Evolutionary conservation across 495 filamentous ascomycete genomes (phyloP).

Genomic region (Arthonia radiata): DNA sequence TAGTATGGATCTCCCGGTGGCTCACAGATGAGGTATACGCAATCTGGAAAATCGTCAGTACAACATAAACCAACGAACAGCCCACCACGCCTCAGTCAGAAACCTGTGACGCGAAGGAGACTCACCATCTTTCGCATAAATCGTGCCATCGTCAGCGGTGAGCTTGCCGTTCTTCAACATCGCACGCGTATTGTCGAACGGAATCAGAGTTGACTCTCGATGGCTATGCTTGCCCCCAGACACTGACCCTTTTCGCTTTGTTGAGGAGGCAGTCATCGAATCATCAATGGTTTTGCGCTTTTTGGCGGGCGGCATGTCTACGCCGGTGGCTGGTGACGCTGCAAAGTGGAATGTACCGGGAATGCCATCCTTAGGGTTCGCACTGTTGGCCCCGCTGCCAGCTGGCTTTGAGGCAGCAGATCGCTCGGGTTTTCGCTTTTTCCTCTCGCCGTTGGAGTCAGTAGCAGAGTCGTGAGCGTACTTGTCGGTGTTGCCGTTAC

Average conservation of each 20-base stretch:
- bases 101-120: constrained; percentile 5
- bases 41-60: constrained; percentile 35
- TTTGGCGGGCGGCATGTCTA: constrained; percentile 22
- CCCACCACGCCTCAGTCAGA: neutral
- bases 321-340: neutral
- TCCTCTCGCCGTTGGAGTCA: too few species aligned
- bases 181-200: constrained; percentile 46
- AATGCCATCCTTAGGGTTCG: neutral
- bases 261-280: constrained; percentile 19
- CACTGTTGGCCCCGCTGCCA: neutral
- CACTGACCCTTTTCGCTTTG: constrained; percentile 18
- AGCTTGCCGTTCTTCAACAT: constrained; percentile 54
- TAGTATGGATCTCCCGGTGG: constrained; percentile 97
- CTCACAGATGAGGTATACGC: constrained; percentile 92
- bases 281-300: constrained; percentile 49
- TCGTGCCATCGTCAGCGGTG: constrained; percentile 73
- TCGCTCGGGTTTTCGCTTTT: constrained; percentile 11
- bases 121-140: constrained; percentile 67
- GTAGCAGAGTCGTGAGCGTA: constrained; percentile 10
- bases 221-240: neutral
- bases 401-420: constrained; percentile 13
- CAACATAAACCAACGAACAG: neutral
- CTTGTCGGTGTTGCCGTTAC: constrained; percentile 21
- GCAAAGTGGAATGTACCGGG: neutral
- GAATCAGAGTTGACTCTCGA: constrained; percentile 51